Percentiles rank a stretch among this genome's conserved stretches.
Evolutionary conservation across 345 rosid species (phyloP).

Genomic region (Raphanus raphanistrum): DNA sequence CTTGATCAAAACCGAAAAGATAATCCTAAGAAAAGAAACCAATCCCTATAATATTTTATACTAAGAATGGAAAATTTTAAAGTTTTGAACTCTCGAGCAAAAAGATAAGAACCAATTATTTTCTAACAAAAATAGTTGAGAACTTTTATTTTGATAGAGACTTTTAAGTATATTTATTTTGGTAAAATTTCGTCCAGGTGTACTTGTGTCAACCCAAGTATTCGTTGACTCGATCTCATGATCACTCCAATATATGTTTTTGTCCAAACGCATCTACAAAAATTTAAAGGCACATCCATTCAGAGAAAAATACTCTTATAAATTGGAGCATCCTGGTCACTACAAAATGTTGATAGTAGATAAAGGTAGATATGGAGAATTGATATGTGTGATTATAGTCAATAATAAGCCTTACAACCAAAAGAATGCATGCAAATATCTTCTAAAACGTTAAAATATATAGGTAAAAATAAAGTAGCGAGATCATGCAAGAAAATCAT

Average conservation of each 20-base stretch:
- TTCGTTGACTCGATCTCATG: background rate
- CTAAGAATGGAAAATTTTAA: conserved; percentile 1
- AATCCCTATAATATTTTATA: background rate
- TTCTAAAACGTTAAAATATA: background rate
- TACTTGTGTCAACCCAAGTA: background rate
- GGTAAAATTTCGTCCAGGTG: background rate
- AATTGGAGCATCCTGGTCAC: background rate
- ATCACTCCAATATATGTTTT: background rate
- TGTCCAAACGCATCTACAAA: background rate
- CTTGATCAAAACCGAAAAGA: background rate
- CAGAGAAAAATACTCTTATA: background rate
- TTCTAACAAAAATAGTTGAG: background rate
- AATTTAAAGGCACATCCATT: background rate
- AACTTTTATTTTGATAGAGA: background rate
- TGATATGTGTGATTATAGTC: background rate
- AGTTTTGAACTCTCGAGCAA: background rate
- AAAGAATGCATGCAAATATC: conserved; percentile 2
- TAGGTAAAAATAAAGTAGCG: background rate
- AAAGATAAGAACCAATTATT: background rate
- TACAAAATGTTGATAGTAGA: background rate
- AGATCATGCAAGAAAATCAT: conserved; percentile 24
- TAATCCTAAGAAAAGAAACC: background rate
- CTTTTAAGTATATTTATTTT: too few species aligned
- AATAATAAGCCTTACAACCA: conserved; percentile 2
- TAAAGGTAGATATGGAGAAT: background rate